Evolutionary conservation across 768 basidiomycete species (phyloP), one percentile per base, ranked within the genome.

Genomic region (Piloderma croceum): DNA sequence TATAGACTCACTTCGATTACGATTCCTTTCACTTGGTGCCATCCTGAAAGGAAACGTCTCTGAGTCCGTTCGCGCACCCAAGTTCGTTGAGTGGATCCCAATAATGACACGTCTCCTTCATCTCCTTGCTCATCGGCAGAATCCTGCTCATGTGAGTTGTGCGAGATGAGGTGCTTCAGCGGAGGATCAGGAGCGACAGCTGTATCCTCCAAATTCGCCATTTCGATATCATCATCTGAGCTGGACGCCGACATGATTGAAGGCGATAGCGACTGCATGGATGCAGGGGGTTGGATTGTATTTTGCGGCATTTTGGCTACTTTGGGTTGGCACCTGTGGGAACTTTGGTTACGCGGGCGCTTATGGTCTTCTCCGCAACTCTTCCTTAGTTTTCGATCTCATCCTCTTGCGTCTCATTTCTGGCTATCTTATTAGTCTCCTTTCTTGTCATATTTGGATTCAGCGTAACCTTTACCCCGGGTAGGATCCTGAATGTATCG

Each of bases 1-100:
- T 24, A 31, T 6, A 21, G 29, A 64, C 70, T 32, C 52, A 87
- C 87, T 74, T 90, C 85, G 18, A 83, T 56, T 29, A 87, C 79
- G 37, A 89, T 84, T 25, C 70, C 59, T 48, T 68, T 68, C 7
- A 77, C 65, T 52, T 79, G 79, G 1, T 62, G 53, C 82, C 83
- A 84, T 11, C 69, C 40, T 39, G 51, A 45, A 5, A 23, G 31
- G 21, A 15, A 10, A 34, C 39, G 38, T 31, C 45, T 38, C 24
- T 48, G 37, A 35, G 53, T 47, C 34, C 51, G 55, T 36, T 59
- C 57, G 2, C 42, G 51, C 6, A 52, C 58, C n/a, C 55, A 54
- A 6, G 53, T 53, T 31, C 59, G 52, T 20, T 49, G 51, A 23
- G 51, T 54, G 31, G 61, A 48, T 15, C 57, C 62, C 3, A 83